Base-by-base conservation (phyloP, 805 yeast genomes). In the Myxozyma mucilagina region DNA sequence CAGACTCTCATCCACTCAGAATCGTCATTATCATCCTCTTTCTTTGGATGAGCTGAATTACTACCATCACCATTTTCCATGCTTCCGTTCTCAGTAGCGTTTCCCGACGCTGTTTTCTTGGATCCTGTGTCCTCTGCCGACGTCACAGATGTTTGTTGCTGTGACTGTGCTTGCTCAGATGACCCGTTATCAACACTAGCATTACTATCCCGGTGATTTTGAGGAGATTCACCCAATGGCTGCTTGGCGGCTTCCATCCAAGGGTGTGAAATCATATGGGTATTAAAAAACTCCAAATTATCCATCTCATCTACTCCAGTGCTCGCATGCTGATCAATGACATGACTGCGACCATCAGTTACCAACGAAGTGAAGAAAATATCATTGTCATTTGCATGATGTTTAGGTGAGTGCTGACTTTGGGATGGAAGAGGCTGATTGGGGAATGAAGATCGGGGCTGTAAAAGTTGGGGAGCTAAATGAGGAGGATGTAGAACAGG, bases 321-420 rank as follows among this genome's bases (percentile, higher is more conserved):
- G 34, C 57, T 50, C n/a, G 59, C 66, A 42, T 54, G 59, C 43
- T 61, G 59, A 52, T 59, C 47, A n/a, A 62, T 59, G 24, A 59
- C 66, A 42, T 59, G 63, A 16, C 64, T 50, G 4, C 66, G 63
- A 11, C 66, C 66, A 24, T 59, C 66, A 0, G 66, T 56, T 2
- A 50, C 63, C 7, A 63, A 56, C n/a, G 64, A 57, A 20, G 67
- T 48, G 56, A 63, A 63, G 18, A 60, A 63, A 11, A 57, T 53
- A 38, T 63, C 67, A 13, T 35, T 43, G 9, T 57, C 55, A 31
- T 44, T 31, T 29, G 53, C 18, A 20, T 50, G 50, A 6, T 41
- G 45, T n/a, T 41, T 16, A 16, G n/a, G 45, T 41, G n/a, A 20
- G n/a, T 41, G 45, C 3, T 41, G 45, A 3, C 18, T 10, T 16